A percentile compares a stretch with the other conserved stretches of the same genome.
Evolutionary conservation across 805 yeast species (phyloP).

Genomic region (Nematodospora valgi): DNA sequence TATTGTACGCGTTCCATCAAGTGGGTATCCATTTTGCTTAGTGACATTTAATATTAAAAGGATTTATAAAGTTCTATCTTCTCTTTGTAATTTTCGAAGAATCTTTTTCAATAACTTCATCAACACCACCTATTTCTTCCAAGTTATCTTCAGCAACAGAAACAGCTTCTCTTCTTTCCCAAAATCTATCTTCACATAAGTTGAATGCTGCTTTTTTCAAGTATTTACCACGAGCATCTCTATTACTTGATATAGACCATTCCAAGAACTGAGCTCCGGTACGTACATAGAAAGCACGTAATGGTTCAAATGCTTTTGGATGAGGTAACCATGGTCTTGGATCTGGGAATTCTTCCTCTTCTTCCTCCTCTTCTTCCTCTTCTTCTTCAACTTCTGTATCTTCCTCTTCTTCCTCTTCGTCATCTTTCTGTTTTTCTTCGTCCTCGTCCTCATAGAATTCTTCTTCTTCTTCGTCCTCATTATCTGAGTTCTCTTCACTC

Average conservation of each 20-base stretch:
- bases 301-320: slow-evolving; percentile 86
- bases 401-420: slow-evolving; percentile 39
- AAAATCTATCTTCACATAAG: slow-evolving; percentile 91
- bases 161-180: slow-evolving; percentile 96
- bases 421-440: slow-evolving; percentile 54
- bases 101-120: slow-evolving; percentile 79
- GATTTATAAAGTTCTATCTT: slow-evolving; percentile 34
- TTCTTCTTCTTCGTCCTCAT: slow-evolving; percentile 45
- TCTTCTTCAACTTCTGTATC: slow-evolving; percentile 58
- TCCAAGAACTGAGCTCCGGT: slow-evolving; percentile 84
- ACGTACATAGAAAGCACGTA: slow-evolving; percentile 81
- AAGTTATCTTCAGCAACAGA: slow-evolving; percentile 83
- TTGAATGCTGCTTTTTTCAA: slow-evolving; percentile 88
- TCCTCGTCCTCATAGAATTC: slow-evolving; percentile 72
- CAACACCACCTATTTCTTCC: slow-evolving; percentile 90
- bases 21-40: slow-evolving; percentile 95
- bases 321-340: slow-evolving; percentile 96
- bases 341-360: slow-evolving; percentile 75
- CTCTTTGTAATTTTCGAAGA: slow-evolving; percentile 48
- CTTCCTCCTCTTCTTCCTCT: slow-evolving; percentile 69
- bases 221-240: slow-evolving; percentile 85
- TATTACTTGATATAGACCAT: slow-evolving; percentile 87
- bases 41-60: neutral
- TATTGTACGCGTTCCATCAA: slow-evolving; percentile 91
- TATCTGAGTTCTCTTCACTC: slow-evolving; percentile 59